A percentile compares a stretch with the other conserved stretches of the same genome.
Evolutionary conservation across 2,329 filamentous ascomycete genomes (phyloP).

Genomic region (Hymenoscyphus repandus): DNA sequence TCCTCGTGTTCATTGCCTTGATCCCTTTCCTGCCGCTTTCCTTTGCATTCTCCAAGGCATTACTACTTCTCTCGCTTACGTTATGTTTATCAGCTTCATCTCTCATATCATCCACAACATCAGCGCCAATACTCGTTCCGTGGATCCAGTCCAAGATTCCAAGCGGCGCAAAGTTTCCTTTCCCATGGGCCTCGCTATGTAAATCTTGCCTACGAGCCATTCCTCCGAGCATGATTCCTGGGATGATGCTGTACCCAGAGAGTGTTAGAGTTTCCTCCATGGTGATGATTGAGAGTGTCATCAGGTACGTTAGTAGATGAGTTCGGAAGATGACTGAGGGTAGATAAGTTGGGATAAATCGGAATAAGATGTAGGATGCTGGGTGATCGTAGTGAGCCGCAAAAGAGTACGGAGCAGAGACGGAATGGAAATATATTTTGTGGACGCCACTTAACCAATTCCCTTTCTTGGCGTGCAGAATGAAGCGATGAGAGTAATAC

Average conservation of each 20-base stretch:
- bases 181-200: slow-evolving; percentile 52
- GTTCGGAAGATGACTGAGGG: slow-evolving; percentile 61
- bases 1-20: slow-evolving; percentile 21
- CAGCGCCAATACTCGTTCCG: slow-evolving; percentile 49
- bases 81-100: slow-evolving; percentile 51
- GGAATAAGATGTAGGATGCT: slow-evolving; percentile 54
- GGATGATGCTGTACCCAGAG: slow-evolving; percentile 60
- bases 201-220: slow-evolving; percentile 47
- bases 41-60: slow-evolving; percentile 31
- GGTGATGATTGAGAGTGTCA: slow-evolving; percentile 58
- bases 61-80: slow-evolving; percentile 38
- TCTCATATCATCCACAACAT: slow-evolving; percentile 48
- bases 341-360: slow-evolving; percentile 60
- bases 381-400: slow-evolving; percentile 65
- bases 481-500: slow-evolving; percentile 68
- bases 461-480: slow-evolving; percentile 52
- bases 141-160: slow-evolving; percentile 58
- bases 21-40: slow-evolving; percentile 33
- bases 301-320: slow-evolving; percentile 67
- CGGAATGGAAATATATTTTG: slow-evolving; percentile 44
- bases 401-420: slow-evolving; percentile 55
- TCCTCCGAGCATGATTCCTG: slow-evolving; percentile 46
- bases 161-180: slow-evolving; percentile 57
- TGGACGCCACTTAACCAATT: slow-evolving; percentile 39
- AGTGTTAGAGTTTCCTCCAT: slow-evolving; percentile 62